Evolutionary conservation across 1,284 basidiomycete species (phyloP), one percentile per base, ranked within the genome.

Genomic region (Amylostereum areolatum): DNA sequence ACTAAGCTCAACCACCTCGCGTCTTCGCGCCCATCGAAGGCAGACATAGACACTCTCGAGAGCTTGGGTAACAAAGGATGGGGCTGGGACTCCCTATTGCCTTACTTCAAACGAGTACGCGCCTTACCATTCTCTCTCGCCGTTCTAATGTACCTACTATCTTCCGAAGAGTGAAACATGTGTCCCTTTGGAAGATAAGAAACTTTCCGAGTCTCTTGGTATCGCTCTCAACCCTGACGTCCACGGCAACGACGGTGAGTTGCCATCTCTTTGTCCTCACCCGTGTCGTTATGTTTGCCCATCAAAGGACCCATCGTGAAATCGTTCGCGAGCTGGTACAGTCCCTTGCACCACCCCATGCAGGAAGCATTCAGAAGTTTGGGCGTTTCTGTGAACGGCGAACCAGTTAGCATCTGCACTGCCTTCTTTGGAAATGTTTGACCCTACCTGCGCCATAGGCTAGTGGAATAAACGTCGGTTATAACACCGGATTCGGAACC

Each of bases 1-100:
- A 35, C n/a, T 35, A 8, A 51, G 40, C 29, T 48, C 8, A 48
- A 51, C 29, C 35, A 45, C 43, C 29, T 54, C 12, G 42, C 29
- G 11, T 46, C 32, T 32, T 50, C 48, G 33, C 48, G 52, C 11
- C 50, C 50, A 1, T 51, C 54, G n/a, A 51, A 52, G 40, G 49
- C 43, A 8, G 56, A 57, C n/a, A 40, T 51, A 12, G 43, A 56
- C 35, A 46, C 50, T 3, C 34, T 57, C 5, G 50, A 55, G 32
- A 18, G 11, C 24, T 45, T 57, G 4, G 56, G 56, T 8, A 56
- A 54, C 40, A 40, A 47, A 11, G 56, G 55, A 12, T 57, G 56
- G 56, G 54, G 54, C 45, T 57, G 56, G 56, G 43, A 57, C 28
- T 27, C 47, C 6, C 29, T 57, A 8, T 35, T 54, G 7, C 43